Conservation (phyloP, 2,329 filamentous ascomycete species). For the Aspergillus pseudoglaucus region DNA sequence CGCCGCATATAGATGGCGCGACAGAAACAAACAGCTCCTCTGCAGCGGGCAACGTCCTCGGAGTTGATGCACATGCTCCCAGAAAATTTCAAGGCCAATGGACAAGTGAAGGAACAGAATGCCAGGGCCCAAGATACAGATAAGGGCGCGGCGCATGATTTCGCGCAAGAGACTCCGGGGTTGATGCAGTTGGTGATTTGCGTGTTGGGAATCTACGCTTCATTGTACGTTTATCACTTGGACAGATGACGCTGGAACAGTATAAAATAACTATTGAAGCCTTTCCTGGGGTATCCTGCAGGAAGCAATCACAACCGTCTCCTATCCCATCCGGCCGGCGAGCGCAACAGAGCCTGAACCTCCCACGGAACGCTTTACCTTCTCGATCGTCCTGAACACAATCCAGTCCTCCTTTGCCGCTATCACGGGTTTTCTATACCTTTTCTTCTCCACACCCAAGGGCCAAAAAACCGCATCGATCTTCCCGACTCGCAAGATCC, state of each 20-base stretch:
- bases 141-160: conserved; percentile 14
- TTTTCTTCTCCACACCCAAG: conserved; percentile 57
- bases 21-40: conserved; percentile 60
- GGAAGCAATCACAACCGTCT: conserved; percentile 92
- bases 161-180: conserved; percentile 45
- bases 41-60: conserved; percentile 60
- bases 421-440: conserved; percentile 73
- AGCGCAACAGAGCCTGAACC: conserved; percentile 38
- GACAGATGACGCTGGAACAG: neutral
- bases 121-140: conserved; percentile 16
- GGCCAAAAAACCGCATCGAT: conserved; percentile 47
- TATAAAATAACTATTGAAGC: conserved; percentile 40
- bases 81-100: conserved; percentile 21
- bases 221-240: conserved; percentile 59
- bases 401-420: conserved; percentile 88
- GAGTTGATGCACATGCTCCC: conserved; percentile 49
- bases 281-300: conserved; percentile 94
- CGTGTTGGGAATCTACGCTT: conserved; percentile 92
- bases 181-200: conserved; percentile 73
- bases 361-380: conserved; percentile 70
- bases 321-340: conserved; percentile 58
- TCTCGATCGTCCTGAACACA: conserved; percentile 92
- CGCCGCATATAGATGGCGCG: conserved; percentile 53
- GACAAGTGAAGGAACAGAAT: conserved; percentile 21
- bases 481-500: conserved; percentile 69